A percentile compares a stretch with the other conserved stretches of the same genome.
Evolutionary conservation across 78 protist genomes (phyloP).

Genomic region (Isochrysis galbana): DNA sequence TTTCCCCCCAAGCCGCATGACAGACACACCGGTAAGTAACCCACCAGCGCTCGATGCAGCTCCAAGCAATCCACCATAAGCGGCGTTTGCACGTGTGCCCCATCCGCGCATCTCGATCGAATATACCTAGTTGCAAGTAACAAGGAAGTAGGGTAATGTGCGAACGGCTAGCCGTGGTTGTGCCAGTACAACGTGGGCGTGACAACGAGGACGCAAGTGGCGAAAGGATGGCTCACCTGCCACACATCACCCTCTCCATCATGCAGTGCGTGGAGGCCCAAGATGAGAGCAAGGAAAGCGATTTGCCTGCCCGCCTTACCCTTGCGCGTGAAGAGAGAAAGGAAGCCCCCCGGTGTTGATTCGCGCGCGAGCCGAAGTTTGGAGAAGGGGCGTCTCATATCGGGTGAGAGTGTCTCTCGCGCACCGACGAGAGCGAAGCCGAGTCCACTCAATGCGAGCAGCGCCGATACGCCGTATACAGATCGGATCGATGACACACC

Average conservation of each 20-base stretch:
- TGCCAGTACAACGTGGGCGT: background rate
- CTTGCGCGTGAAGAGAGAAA: background rate
- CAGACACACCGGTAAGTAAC: background rate
- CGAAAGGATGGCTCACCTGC: background rate
- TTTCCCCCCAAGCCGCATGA: background rate
- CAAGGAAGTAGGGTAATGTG: too few species aligned
- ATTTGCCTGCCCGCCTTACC: background rate
- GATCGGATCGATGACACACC: background rate
- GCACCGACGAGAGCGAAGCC: background rate
- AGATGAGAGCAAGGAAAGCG: background rate
- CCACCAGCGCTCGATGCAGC: background rate
- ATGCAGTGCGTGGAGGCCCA: background rate
- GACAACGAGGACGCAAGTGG: background rate
- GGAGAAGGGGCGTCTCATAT: background rate
- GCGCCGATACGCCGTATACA: background rate
- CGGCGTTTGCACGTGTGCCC: background rate
- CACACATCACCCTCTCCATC: background rate
- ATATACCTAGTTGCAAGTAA: background rate
- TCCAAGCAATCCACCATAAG: background rate
- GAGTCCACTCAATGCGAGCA: background rate
- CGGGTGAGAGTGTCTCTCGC: background rate
- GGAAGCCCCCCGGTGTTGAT: background rate
- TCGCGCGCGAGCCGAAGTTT: background rate
- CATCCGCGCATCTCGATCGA: background rate
- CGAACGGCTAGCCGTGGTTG: too few species aligned